Evolutionary conservation across 495 filamentous ascomycete genomes (phyloP).

Genomic region (Hapsidospora chrysogenum): DNA sequence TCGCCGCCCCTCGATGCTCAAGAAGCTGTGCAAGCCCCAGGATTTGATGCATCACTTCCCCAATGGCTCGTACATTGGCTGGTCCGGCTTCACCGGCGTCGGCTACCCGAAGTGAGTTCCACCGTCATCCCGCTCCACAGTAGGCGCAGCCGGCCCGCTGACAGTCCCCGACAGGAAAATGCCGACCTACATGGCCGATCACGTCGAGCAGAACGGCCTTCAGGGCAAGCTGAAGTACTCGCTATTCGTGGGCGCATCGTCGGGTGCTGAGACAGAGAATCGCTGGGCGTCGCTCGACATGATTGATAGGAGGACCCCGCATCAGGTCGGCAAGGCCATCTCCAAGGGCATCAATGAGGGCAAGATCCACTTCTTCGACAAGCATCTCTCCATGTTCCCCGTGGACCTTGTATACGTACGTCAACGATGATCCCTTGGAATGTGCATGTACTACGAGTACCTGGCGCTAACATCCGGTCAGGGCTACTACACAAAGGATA

Average conservation of each 20-base stretch:
- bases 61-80: no score
- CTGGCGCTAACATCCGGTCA: no score
- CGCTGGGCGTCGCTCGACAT: conserved; percentile 75
- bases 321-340: conserved; percentile 86
- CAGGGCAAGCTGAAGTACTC: conserved; percentile 73
- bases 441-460: no score
- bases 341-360: conserved; percentile 82
- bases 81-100: no score
- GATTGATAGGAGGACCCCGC: conserved; percentile 72
- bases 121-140: no score
- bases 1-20: no score
- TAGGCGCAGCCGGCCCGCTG: no score
- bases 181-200: conserved; percentile 69
- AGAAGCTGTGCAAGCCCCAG: no score
- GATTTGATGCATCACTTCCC: no score
- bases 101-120: no score
- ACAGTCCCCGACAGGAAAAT: no score
- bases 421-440: conserved; percentile 7
- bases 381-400: conserved; percentile 88
- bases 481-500: no score
- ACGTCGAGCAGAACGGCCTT: conserved; percentile 77
- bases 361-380: conserved; percentile 82
- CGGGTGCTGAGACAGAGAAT: conserved; percentile 82
- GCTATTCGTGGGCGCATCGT: conserved; percentile 78
- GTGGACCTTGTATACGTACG: conserved; percentile 67